Conservation (phyloP, 2,329 filamentous ascomycete species). For the Colletotrichum zoysiae region DNA sequence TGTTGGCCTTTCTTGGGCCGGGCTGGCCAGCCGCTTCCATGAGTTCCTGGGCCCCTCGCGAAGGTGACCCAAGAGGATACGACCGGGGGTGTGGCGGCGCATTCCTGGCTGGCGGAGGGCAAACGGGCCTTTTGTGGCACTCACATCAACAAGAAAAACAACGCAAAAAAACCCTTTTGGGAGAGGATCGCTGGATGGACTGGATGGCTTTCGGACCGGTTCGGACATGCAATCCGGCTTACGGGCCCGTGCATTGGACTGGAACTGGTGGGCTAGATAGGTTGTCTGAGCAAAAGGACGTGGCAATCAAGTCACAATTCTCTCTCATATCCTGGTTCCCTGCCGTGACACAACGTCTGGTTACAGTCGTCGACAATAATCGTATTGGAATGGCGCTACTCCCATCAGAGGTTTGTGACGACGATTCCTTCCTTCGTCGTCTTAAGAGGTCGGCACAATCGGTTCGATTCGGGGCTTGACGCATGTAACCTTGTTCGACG, state of each 20-base stretch:
- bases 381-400: not conserved
- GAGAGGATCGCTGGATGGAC: slow-evolving; percentile 39
- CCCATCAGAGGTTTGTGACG: not conserved
- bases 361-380: not conserved
- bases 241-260: not conserved
- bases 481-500: no score
- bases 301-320: slow-evolving; percentile 37
- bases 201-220: slow-evolving; percentile 34
- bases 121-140: slow-evolving; percentile 19
- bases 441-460: no score
- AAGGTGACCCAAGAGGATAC: not conserved
- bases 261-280: slow-evolving; percentile 36
- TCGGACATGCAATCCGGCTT: not conserved
- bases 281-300: slow-evolving; percentile 35
- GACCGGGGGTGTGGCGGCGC: not conserved
- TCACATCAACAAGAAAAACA: slow-evolving; percentile 43
- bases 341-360: not conserved
- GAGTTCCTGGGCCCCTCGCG: not conserved
- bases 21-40: not conserved
- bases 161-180: slow-evolving; percentile 39
- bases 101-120: slow-evolving; percentile 7
- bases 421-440: not conserved
- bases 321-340: slow-evolving; percentile 9
- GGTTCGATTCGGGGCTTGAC: no score
- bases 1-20: not conserved